These are phyloP conservation scores for Ophiorrhiza pumila DNA, from an alignment of 257 asterid genomes.

Conservation along the genomic window DNA sequence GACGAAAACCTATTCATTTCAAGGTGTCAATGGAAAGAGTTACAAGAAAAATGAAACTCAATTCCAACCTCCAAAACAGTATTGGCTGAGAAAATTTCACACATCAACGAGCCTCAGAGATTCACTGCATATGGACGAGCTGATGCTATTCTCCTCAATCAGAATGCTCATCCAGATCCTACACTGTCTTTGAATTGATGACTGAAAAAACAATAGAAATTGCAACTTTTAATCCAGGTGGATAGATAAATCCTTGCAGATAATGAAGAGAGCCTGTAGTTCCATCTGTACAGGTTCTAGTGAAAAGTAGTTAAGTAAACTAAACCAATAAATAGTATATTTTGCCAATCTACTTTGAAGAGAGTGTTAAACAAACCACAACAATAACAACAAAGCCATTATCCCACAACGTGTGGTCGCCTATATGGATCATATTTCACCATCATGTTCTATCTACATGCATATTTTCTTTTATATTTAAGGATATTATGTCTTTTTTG, in stretches of 20 bases:
- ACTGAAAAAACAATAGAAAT: background rate
- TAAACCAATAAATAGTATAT: background rate
- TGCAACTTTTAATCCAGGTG: background rate
- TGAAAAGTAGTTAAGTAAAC: background rate
- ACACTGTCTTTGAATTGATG: constrained; percentile 9
- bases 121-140: too few species aligned
- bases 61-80: constrained; percentile 14
- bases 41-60: background rate
- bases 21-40: background rate
- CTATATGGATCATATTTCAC: too few species aligned
- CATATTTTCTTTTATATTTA: too few species aligned
- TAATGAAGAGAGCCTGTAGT: background rate
- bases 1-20: background rate
- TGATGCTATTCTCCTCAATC: constrained; percentile 8
- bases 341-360: background rate
- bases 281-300: background rate
- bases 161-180: background rate
- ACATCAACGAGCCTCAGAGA: background rate
- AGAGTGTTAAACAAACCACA: background rate
- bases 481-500: too few species aligned
- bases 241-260: background rate
- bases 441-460: too few species aligned
- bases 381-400: too few species aligned
- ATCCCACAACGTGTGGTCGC: too few species aligned
- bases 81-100: background rate